Conservation (phyloP, 2,329 filamentous ascomycete species). For the Stagonosporopsis rhizophila region DNA sequence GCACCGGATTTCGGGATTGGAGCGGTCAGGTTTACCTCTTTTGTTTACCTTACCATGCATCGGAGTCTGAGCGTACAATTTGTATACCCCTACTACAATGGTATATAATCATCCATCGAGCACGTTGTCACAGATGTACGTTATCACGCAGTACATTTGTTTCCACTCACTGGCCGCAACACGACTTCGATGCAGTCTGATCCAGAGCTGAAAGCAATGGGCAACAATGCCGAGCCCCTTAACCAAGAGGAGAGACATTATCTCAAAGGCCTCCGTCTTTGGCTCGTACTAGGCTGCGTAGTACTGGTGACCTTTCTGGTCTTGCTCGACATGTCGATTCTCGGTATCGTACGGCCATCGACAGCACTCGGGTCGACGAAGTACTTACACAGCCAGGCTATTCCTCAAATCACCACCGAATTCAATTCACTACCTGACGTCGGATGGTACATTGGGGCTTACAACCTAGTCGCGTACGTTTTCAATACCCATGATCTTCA, state of each 20-base stretch:
- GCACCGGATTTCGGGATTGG: constrained; percentile 3
- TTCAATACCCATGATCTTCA: too few species aligned
- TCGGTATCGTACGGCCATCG: constrained; percentile 30
- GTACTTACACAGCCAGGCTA: constrained; percentile 24
- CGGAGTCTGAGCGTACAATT: not conserved
- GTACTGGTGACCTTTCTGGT: constrained; percentile 32
- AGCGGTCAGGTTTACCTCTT: not conserved
- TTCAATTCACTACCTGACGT: constrained; percentile 36
- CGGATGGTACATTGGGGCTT: constrained; percentile 37
- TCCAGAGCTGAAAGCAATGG: not conserved
- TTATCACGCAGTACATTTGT: not conserved
- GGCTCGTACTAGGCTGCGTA: constrained; percentile 23
- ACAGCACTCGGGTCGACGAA: not conserved
- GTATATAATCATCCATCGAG: not conserved
- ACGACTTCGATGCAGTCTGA: not conserved
- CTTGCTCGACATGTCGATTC: constrained; percentile 35
- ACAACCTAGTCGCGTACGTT: constrained; percentile 25
- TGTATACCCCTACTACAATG: not conserved
- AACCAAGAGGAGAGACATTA: constrained; percentile 5
- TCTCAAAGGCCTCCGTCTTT: constrained; percentile 24
- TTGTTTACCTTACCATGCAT: not conserved
- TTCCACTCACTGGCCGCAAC: not conserved
- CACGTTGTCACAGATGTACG: not conserved
- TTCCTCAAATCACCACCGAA: constrained; percentile 33
- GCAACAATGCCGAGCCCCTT: not conserved